These are phyloP conservation scores for Hypholoma sublateritium DNA, from an alignment of 768 basidiomycete genomes.

Conservation along the genomic window DNA sequence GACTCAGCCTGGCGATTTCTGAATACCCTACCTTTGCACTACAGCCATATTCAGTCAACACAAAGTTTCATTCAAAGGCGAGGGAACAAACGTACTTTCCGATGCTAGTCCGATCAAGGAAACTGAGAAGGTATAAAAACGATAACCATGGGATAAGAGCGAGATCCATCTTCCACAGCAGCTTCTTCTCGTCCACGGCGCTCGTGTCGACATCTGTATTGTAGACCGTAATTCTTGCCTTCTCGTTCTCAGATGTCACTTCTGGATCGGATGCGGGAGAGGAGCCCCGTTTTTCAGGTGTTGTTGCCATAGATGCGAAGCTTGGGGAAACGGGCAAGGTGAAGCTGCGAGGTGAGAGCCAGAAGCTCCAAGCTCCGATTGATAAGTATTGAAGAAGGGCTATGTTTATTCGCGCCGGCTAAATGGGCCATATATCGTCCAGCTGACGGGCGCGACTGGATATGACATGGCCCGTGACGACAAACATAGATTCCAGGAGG, in stretches of 20 bases:
- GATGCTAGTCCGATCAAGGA: constrained; percentile 53
- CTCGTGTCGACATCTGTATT: constrained; percentile 57
- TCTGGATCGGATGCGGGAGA: constrained; percentile 26
- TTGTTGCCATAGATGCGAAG: constrained; percentile 6
- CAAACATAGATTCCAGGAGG: background rate
- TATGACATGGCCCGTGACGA: background rate
- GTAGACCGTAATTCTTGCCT: constrained; percentile 28
- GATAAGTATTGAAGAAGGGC: background rate
- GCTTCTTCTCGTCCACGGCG: constrained; percentile 63
- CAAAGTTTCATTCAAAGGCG: background rate
- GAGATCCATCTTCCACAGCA: constrained; percentile 69
- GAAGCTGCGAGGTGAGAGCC: constrained; percentile 1
- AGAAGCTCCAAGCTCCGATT: background rate
- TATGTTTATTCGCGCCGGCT: background rate
- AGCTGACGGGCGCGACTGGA: background rate
- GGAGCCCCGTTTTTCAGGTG: constrained; percentile 19
- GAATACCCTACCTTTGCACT: constrained; percentile 43
- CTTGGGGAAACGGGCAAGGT: background rate
- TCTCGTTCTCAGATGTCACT: constrained; percentile 26
- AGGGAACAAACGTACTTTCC: constrained; percentile 39
- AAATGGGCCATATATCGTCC: background rate
- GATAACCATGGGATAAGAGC: constrained; percentile 72
- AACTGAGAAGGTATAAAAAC: constrained; percentile 74
- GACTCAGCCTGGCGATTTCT: background rate
- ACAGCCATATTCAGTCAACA: background rate